A percentile compares a stretch with the other conserved stretches of the same genome.
These are phyloP conservation scores for Ceratocystis papillata DNA, from an alignment of 2,329 filamentous ascomycete genomes.

Conservation along the genomic window DNA sequence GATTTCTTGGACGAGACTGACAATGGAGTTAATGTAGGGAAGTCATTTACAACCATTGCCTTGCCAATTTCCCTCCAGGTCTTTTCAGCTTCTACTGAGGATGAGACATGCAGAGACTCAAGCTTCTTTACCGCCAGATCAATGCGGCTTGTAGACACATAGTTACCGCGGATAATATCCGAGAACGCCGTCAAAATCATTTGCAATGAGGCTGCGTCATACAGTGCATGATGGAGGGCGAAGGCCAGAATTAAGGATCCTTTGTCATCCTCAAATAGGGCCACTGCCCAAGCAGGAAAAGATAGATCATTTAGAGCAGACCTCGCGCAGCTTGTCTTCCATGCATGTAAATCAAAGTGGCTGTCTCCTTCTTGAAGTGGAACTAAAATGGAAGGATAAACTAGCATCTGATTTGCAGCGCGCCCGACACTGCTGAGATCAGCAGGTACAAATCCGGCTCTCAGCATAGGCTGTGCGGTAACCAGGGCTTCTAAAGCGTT, in stretches of 20 bases:
- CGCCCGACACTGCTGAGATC: neutral
- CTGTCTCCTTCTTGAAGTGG: neutral
- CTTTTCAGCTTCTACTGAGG: slow-evolving; percentile 31
- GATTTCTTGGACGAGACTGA: slow-evolving; percentile 30
- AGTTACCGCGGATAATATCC: slow-evolving; percentile 27
- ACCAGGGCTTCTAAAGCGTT: slow-evolving; percentile 50
- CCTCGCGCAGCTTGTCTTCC: slow-evolving; percentile 32
- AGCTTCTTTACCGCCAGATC: neutral
- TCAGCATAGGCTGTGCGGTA: slow-evolving; percentile 56
- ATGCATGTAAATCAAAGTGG: slow-evolving; percentile 31
- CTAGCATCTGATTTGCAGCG: slow-evolving; percentile 13
- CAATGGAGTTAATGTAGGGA: slow-evolving; percentile 64
- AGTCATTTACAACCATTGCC: slow-evolving; percentile 51
- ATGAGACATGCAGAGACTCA: neutral
- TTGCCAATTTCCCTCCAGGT: slow-evolving; percentile 56
- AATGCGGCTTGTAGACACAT: slow-evolving; percentile 9
- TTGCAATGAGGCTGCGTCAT: slow-evolving; percentile 67
- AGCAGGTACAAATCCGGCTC: slow-evolving; percentile 59
- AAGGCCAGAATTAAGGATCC: slow-evolving; percentile 32
- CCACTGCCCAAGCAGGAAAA: slow-evolving; percentile 52
- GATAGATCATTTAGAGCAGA: slow-evolving; percentile 38
- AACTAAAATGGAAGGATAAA: neutral
- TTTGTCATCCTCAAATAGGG: slow-evolving; percentile 33
- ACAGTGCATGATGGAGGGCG: slow-evolving; percentile 66
- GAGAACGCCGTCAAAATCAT: slow-evolving; percentile 52